Conservation (phyloP, 805 yeast species). For the Ogataea polymorpha region DNA sequence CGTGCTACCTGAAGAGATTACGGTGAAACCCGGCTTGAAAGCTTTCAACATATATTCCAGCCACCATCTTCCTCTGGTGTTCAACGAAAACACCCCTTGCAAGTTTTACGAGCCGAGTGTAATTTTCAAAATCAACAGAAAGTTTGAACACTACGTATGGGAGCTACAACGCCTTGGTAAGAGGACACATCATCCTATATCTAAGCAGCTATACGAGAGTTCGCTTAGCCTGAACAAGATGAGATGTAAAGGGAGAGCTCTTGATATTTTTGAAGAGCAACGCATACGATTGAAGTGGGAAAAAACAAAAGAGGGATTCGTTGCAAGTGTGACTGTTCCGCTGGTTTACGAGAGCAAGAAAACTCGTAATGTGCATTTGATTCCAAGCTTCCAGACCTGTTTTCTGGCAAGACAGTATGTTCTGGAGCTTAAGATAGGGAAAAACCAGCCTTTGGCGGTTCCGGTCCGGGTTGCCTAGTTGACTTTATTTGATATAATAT, state of each 20-base stretch:
- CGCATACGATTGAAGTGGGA: constrained; percentile 9
- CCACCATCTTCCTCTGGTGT: constrained; percentile 36
- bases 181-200: constrained; percentile 3
- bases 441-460: neutral
- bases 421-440: constrained; percentile 14
- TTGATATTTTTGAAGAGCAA: constrained; percentile 13
- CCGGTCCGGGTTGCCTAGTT: constrained; percentile 9
- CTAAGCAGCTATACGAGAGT: constrained; percentile 22
- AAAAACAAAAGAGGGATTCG: constrained; percentile 1
- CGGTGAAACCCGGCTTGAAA: constrained; percentile 6
- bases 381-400: constrained; percentile 65
- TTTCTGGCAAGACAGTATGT: constrained; percentile 57
- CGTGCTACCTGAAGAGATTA: constrained; percentile 12
- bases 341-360: constrained; percentile 2
- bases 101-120: neutral
- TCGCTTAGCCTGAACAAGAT: constrained; percentile 28
- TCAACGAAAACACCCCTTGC: constrained; percentile 32
- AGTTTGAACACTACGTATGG: constrained; percentile 5
- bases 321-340: constrained; percentile 9
- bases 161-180: constrained; percentile 1
- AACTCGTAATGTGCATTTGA: constrained; percentile 45
- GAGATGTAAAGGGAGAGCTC: neutral
- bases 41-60: constrained; percentile 12
- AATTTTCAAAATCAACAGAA: constrained; percentile 3
- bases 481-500: no score